A percentile compares a stretch with the other conserved stretches of the same genome.
phyloP scores from a whole-genome alignment of 345 rosid species.

The Eucalyptus decipiens region DNA sequence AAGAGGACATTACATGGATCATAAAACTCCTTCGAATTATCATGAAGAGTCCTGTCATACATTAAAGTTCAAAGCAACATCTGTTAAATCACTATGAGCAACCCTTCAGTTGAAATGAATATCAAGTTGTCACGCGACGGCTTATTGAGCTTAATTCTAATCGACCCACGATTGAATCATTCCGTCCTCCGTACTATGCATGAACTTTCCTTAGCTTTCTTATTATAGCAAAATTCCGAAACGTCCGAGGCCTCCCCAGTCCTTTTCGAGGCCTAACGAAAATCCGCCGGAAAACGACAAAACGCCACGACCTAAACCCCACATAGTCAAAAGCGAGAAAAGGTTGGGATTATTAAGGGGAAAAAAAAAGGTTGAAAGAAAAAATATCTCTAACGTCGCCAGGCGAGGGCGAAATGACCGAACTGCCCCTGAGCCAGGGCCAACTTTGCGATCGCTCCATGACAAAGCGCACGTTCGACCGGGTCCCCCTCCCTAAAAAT shows the following conservation, averaged over 20 bases:
- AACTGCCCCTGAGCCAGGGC: background rate
- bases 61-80: background rate
- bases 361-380: background rate
- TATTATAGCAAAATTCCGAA: background rate
- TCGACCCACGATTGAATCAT: background rate
- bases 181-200: fast-evolving
- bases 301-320: background rate
- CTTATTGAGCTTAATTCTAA: background rate
- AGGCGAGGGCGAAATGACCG: background rate
- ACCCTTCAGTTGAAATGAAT: fast-evolving
- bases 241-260: background rate
- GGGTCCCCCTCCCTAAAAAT: background rate
- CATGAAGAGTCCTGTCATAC: fast-evolving
- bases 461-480: background rate
- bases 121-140: fast-evolving
- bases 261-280: background rate
- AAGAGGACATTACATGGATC: background rate
- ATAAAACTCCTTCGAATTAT: background rate
- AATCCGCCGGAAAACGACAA: background rate
- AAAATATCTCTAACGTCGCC: background rate
- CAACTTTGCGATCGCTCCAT: background rate
- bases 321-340: background rate
- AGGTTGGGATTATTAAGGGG: background rate
- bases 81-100: background rate
- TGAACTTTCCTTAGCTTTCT: background rate